These are phyloP conservation scores for Hypoxylon sp. DNA, from an alignment of 2,329 filamentous ascomycete genomes.

Conservation along the genomic window DNA sequence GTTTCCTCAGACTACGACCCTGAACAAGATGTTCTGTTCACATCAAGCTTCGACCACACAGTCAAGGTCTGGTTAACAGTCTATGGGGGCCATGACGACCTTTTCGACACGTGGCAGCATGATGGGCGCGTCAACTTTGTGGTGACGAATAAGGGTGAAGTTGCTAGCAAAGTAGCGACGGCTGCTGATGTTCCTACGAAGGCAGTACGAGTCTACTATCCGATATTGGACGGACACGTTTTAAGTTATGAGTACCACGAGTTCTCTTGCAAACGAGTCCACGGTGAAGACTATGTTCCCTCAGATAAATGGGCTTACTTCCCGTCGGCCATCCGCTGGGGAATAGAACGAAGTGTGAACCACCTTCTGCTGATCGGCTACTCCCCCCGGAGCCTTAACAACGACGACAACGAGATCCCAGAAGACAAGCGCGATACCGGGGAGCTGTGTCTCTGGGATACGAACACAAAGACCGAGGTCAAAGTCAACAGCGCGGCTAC, in stretches of 20 bases:
- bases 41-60: constrained; percentile 73
- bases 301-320: constrained; percentile 72
- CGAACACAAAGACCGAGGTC: constrained; percentile 60
- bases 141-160: constrained; percentile 63
- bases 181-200: constrained; percentile 68
- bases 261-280: constrained; percentile 53
- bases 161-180: constrained; percentile 67
- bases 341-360: constrained; percentile 59
- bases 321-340: constrained; percentile 76
- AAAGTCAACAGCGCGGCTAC: constrained; percentile 66
- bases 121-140: constrained; percentile 75
- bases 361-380: constrained; percentile 74
- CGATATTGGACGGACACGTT: constrained; percentile 49
- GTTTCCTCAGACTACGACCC: constrained; percentile 72
- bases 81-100: constrained; percentile 61
- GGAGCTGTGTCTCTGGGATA: constrained; percentile 73
- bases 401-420: constrained; percentile 71
- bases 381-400: constrained; percentile 69
- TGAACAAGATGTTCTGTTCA: constrained; percentile 64
- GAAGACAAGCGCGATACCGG: constrained; percentile 70
- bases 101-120: constrained; percentile 68
- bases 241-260: constrained; percentile 46
- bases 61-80: constrained; percentile 69
- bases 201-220: constrained; percentile 71
- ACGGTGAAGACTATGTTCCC: constrained; percentile 53